Conservation (phyloP, 2,329 filamentous ascomycete genomes). For the Aspergillus texensis region DNA sequence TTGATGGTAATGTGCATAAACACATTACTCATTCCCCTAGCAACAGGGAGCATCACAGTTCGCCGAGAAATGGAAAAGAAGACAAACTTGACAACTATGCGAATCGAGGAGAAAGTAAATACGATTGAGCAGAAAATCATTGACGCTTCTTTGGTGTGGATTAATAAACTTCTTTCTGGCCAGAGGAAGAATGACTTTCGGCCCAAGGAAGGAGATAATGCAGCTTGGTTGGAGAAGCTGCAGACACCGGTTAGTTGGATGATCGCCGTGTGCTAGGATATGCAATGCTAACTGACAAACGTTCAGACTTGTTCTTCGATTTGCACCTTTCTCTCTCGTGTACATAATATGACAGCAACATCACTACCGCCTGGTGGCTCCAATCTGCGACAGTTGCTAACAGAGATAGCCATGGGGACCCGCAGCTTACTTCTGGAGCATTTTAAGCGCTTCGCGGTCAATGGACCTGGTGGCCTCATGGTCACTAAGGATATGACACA, state of each 20-base stretch:
- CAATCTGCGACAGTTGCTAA: conserved; percentile 80
- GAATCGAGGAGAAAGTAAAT: conserved; percentile 83
- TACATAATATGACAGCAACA: conserved; percentile 63
- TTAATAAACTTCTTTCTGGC: conserved; percentile 68
- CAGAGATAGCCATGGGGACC: conserved; percentile 79
- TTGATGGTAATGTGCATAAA: conserved; percentile 91
- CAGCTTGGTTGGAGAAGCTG: conserved; percentile 67
- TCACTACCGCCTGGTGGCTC: conserved; percentile 67
- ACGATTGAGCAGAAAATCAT: conserved; percentile 69
- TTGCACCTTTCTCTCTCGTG: conserved; percentile 74
- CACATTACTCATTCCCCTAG: conserved; percentile 86
- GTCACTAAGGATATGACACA: conserved; percentile 95
- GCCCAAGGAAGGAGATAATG: conserved; percentile 73
- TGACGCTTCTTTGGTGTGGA: conserved; percentile 76
- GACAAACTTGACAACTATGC: conserved; percentile 70
- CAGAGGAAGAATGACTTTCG: conserved; percentile 91
- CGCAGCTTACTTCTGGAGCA: conserved; percentile 83
- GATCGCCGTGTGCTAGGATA: background rate
- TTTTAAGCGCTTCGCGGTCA: conserved; percentile 92
- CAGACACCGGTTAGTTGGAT: conserved; percentile 65
- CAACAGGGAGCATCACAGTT: conserved; percentile 86
- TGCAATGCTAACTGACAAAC: conserved; percentile 13
- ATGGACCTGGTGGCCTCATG: conserved; percentile 89
- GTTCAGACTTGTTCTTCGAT: conserved; percentile 73
- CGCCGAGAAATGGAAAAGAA: conserved; percentile 87